A percentile compares a stretch with the other conserved stretches of the same genome.
phyloP scores from a whole-genome alignment of 202 grass and related monocot genomes.

The Digitaria exilis region DNA sequence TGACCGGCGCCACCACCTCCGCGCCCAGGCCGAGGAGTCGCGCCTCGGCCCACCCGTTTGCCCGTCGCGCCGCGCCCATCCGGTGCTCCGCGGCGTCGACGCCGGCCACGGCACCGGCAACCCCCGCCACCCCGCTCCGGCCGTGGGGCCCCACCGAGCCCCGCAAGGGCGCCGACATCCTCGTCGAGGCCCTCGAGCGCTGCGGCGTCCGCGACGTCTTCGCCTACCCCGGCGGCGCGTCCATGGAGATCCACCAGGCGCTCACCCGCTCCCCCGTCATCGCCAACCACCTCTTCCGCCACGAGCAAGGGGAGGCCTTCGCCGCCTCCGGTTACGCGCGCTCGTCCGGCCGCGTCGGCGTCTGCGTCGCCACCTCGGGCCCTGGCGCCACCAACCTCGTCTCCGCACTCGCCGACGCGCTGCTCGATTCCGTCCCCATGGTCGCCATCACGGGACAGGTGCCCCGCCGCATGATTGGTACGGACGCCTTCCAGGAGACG shows the following conservation, averaged over 20 bases:
- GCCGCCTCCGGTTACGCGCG: constrained; percentile 86
- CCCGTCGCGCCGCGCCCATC: constrained; percentile 22
- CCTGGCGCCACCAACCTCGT: constrained; percentile 96
- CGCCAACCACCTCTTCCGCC: constrained; percentile 84
- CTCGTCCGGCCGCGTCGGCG: constrained; percentile 69
- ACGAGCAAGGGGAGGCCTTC: constrained; percentile 95
- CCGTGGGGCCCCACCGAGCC: constrained; percentile 50
- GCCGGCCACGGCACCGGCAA: constrained; percentile 25
- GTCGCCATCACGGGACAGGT: constrained; percentile 97
- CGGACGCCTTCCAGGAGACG: constrained; percentile 95
- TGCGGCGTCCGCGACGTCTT: constrained; percentile 80
- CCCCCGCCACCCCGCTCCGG: constrained; percentile 43
- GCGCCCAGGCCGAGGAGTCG: background rate
- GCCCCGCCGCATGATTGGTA: constrained; percentile 90
- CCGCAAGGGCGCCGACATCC: constrained; percentile 89
- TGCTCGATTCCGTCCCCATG: constrained; percentile 91
- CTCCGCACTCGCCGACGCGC: constrained; percentile 83
- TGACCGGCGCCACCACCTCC: constrained; percentile 6
- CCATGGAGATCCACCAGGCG: constrained; percentile 99
- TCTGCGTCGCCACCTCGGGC: constrained; percentile 89
- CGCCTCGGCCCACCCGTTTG: background rate
- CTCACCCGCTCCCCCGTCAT: constrained; percentile 91
- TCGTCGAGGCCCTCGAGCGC: constrained; percentile 87
- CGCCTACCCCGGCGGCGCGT: constrained; percentile 91
- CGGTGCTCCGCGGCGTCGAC: constrained; percentile 32